Percentiles rank a stretch among this genome's conserved stretches.
phyloP scores from a whole-genome alignment of 176 grass and related monocot species.

The Oryza meridionalis region DNA sequence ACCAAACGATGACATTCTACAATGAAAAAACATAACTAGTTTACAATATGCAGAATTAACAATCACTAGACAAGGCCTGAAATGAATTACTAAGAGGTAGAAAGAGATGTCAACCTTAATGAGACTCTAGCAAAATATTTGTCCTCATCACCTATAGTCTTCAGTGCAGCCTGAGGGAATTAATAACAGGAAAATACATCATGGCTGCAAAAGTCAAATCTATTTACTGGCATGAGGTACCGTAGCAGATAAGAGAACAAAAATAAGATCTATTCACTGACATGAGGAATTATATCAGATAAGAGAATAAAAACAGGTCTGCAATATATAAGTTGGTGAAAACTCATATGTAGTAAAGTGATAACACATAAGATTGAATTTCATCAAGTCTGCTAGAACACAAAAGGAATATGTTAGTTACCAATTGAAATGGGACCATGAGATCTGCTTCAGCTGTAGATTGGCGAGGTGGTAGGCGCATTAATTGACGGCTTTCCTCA shows the following conservation, averaged over 20 bases:
- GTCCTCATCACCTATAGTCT: conserved; percentile 93
- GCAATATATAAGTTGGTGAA: neutral
- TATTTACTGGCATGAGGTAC: conserved; percentile 18
- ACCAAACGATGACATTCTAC: conserved; percentile 86
- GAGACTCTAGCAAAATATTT: conserved; percentile 93
- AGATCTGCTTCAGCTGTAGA: conserved; percentile 99
- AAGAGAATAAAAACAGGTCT: conserved; percentile 6
- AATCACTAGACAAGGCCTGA: conserved; percentile 22
- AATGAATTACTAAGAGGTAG: conserved; percentile 33
- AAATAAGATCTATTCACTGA: neutral
- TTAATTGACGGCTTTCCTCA: conserved; percentile 91
- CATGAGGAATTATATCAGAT: conserved; percentile 13
- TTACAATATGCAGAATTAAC: neutral
- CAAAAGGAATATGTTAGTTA: conserved; percentile 41
- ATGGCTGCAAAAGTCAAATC: conserved; percentile 5
- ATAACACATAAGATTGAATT: conserved; percentile 5
- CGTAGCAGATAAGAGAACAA: conserved; percentile 7
- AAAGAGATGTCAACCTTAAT: conserved; percentile 59
- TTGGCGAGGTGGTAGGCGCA: conserved; percentile 91
- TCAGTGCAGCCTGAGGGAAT: conserved; percentile 83
- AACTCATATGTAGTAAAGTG: neutral
- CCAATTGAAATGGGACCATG: conserved; percentile 95
- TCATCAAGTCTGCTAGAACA: conserved; percentile 7
- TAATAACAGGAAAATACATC: conserved; percentile 31
- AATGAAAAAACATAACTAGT: conserved; percentile 34